Percentiles rank a stretch among this genome's conserved stretches.
Conservation (phyloP, 2,329 filamentous ascomycete species). For the Nemania serpens region DNA sequence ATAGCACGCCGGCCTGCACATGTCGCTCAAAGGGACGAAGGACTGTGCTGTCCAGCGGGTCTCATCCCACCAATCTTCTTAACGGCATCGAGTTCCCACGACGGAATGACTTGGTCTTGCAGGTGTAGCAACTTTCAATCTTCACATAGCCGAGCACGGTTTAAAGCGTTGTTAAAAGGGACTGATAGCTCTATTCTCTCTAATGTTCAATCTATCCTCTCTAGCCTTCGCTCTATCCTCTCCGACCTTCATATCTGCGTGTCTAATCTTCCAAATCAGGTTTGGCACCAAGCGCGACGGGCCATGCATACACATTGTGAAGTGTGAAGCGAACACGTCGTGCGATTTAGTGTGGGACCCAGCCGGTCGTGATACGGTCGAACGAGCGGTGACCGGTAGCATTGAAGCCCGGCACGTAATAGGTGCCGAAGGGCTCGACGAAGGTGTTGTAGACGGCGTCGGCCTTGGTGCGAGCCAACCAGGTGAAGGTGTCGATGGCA, state of each 20-base stretch:
- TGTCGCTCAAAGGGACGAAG: constrained; percentile 37
- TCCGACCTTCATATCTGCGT: not conserved
- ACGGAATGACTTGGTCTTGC: no score
- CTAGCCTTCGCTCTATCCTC: no score
- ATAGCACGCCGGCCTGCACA: constrained; percentile 45
- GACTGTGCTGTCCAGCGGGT: constrained; percentile 35
- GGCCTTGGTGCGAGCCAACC: constrained; percentile 24
- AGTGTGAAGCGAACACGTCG: not conserved
- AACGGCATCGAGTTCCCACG: no score
- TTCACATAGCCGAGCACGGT: no score
- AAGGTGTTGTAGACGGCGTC: constrained; percentile 27
- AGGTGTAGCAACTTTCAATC: no score
- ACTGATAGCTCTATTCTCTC: no score
- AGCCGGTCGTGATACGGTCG: constrained; percentile 18
- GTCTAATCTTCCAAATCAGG: not conserved
- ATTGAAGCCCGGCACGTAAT: constrained; percentile 20
- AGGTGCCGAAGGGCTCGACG: constrained; percentile 21
- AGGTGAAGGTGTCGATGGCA: constrained; percentile 27
- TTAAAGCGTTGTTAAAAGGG: no score
- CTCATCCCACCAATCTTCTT: no score
- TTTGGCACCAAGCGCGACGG: not conserved
- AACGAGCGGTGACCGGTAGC: constrained; percentile 23
- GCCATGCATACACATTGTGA: not conserved
- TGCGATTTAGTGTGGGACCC: not conserved
- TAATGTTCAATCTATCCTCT: no score